Percentiles rank a stretch among this genome's conserved stretches.
Conservation (phyloP, 176 grass and related monocot species). For the Musa acuminata region DNA sequence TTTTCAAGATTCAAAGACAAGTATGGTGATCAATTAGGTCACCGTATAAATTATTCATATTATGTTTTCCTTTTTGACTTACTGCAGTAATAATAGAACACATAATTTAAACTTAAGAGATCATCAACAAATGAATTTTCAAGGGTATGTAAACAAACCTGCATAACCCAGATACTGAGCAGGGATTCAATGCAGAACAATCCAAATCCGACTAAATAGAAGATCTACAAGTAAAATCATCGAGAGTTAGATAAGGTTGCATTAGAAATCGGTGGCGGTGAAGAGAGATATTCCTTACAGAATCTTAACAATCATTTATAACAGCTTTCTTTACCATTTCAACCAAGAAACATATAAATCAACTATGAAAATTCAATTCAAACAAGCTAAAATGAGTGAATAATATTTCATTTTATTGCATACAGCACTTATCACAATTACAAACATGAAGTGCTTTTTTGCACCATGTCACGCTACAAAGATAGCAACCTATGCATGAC, state of each 20-base stretch:
- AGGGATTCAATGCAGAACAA: conserved; percentile 48
- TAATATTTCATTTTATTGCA: no score
- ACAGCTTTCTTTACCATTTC: background rate
- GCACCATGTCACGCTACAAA: no score
- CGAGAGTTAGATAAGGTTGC: background rate
- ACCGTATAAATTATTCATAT: no score
- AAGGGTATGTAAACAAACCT: conserved; percentile 26
- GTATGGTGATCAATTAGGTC: no score
- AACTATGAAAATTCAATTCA: no score
- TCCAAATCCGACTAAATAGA: conserved; percentile 62
- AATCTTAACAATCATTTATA: background rate
- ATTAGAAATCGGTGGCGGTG: background rate
- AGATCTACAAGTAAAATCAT: conserved; percentile 32
- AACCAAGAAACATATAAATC: background rate
- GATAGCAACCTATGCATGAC: no score
- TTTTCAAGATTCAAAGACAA: no score
- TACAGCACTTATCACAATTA: no score
- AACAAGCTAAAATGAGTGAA: no score
- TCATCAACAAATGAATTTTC: background rate
- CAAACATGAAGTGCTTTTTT: no score
- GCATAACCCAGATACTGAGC: conserved; percentile 64
- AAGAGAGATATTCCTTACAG: background rate
- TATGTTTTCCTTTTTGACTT: no score
- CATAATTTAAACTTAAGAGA: background rate
- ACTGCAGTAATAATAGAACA: background rate